These are phyloP conservation scores for Puccinellia tenuiflora DNA, from an alignment of 176 grass and related monocot species.

Conservation along the genomic window DNA sequence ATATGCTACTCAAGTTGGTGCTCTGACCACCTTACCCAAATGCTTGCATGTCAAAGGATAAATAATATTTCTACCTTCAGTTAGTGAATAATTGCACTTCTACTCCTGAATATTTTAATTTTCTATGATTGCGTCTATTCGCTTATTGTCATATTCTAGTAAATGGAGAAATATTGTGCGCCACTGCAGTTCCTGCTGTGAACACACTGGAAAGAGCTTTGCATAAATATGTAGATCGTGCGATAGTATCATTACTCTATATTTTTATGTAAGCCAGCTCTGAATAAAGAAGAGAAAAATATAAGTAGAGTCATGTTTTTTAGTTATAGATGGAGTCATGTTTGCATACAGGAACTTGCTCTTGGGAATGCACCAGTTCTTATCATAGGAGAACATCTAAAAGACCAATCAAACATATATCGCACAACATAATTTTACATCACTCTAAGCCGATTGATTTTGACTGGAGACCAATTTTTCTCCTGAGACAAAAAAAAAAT, in stretches of 20 bases:
- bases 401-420: neutral
- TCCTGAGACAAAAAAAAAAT: constrained; percentile 14
- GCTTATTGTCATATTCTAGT: neutral
- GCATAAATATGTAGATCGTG: neutral
- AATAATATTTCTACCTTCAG: neutral
- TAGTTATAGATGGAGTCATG: neutral
- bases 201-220: neutral
- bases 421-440: neutral
- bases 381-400: neutral
- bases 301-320: neutral
- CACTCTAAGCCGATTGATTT: neutral
- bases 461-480: neutral
- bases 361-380: neutral
- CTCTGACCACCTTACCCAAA: neutral
- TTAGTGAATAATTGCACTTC: neutral
- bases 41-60: neutral
- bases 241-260: neutral
- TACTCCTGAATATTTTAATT: neutral
- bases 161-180: neutral
- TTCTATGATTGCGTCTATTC: neutral
- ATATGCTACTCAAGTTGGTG: neutral
- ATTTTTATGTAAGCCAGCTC: neutral
- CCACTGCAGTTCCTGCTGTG: neutral
- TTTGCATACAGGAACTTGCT: neutral
- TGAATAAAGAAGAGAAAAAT: neutral